Base-by-base conservation (phyloP, 176 grass and related monocot species). In the Bromus sterilis region DNA sequence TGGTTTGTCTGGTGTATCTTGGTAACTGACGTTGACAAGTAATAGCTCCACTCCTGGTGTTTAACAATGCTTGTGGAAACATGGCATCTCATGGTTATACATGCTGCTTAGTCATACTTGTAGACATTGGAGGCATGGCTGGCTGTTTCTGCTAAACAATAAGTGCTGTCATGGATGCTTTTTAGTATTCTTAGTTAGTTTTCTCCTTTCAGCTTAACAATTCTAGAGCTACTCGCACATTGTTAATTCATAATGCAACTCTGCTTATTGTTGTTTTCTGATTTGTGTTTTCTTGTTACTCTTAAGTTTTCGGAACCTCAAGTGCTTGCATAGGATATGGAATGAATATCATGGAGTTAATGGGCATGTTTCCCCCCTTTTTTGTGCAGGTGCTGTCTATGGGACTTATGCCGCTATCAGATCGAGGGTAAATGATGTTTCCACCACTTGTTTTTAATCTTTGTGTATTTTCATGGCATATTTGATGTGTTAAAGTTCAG, bases 321-420 rank as follows among this genome's bases (percentile, higher is more conserved):
- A 0, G 1, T 76, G 58, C 15, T 59, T 24, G 49, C 13, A 6
- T 68, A 41, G 44, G 60, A 59, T 70, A 61, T 66, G 71, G 11
- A 56, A 56, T 56, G 55, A 18, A 49, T 41, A 32, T 0, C 32
- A 51, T 41, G 9, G 32, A 76, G 71, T 71, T 82, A 72, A 78
- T 46, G 64, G 29, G 9, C 35, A 62, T 76, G 35, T 58, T 23
- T 59, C 44, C 49, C 4, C 34, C 75, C 24, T 56, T 67, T 67
- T 68, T 15, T 83, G 26, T 32, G 23, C 86, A 95, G 96, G 96
- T 89, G 96, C 96, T 42, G 91, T 94, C 80, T 98, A 91, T 85
- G 96, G 96, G 61, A 98, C 96, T 46, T 89, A 91, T 32, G 96
- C 93, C 32, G 96, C 96, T 87, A 88, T 98, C 65, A 94, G 93